Base-by-base conservation (phyloP, 371 early-diverging fungal genomes). In the Scutellospora calospora region DNA sequence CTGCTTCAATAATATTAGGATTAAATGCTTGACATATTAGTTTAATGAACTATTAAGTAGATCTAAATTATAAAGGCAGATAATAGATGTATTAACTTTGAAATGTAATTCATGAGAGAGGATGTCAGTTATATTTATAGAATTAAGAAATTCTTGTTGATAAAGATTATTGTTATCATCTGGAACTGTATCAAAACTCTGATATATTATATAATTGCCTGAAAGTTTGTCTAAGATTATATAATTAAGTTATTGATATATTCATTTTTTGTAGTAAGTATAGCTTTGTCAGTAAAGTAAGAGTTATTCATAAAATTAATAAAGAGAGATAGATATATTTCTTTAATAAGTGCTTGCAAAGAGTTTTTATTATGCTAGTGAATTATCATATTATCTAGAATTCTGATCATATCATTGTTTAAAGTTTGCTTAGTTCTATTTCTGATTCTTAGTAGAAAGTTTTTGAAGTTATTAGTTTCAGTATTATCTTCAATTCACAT, bases 51-150 rank as follows among this genome's bases (percentile, higher is more conserved):
- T 83, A 16, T 29, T 51, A 5, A 59, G 4, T 14, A 80, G 76
- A 38, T 84, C 31, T n/a, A 87, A 63, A 25, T 84, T 85, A 14
- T 84, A 55, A 18, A 85, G 63, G 8, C 81, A 81, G 65, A 85
- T 84, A 33, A 87, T 80, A 49, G 85, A 84, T 20, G 59, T 65
- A 6, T 84, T 81, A n/a, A 83, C 51, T 35, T 85, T 85, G n/a
- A 85, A 65, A 12, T 27, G 8, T 8, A 86, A 22, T 22, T 68
- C 3, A 65, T 81, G 81, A 5, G 84, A 83, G 52, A 83, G 83
- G 4, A 87, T 54, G 3, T 82, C 77, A 6, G 69, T 57, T 1
- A 78, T 33, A 4, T 51, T 31, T 29, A 78, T 57, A 22, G 81
- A 55, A 73, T 83, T 84, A 27, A 83, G 65, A 59, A 71, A 81